Conservation (phyloP, 169 alveolate genomes). For the Fabrea salina region DNA sequence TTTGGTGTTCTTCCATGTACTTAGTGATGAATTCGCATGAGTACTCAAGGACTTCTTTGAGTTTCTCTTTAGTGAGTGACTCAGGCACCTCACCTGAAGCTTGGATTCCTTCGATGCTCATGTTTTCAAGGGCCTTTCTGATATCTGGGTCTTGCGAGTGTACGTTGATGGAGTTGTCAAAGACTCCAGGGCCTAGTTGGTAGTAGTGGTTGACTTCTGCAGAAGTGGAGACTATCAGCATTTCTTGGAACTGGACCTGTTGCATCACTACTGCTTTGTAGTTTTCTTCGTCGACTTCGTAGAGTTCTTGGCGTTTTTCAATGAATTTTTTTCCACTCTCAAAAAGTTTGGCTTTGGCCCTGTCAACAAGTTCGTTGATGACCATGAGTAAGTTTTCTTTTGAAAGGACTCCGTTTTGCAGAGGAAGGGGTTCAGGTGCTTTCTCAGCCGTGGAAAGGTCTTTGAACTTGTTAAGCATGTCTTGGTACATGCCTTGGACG, state of each 20-base stretch:
- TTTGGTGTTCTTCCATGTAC: not conserved
- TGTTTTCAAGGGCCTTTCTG: constrained; percentile 7
- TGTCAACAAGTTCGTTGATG: not conserved
- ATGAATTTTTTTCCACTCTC: constrained; percentile 27
- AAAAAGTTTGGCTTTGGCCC: constrained; percentile 17
- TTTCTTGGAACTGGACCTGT: constrained; percentile 32
- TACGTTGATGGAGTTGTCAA: not conserved
- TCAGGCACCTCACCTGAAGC: constrained; percentile 24
- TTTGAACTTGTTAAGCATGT: constrained; percentile 13
- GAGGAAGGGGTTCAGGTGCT: constrained; percentile 1
- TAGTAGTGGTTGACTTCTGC: not conserved
- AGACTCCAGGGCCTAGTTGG: constrained; percentile 6
- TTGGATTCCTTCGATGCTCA: constrained; percentile 16
- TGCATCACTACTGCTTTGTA: constrained; percentile 29
- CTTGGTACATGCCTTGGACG: constrained; percentile 13
- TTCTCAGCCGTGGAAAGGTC: not conserved
- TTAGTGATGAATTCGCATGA: constrained; percentile 16
- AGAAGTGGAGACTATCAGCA: not conserved
- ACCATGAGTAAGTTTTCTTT: constrained; percentile 8
- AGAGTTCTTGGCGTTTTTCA: constrained; percentile 18
- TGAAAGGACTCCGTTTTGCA: not conserved
- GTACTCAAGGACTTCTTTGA: constrained; percentile 6
- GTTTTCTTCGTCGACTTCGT: constrained; percentile 24
- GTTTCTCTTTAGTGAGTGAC: constrained; percentile 21
- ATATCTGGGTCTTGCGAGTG: not conserved